A percentile compares a stretch with the other conserved stretches of the same genome.
phyloP scores from a whole-genome alignment of 2,329 filamentous ascomycete genomes.

The Tolypocladium tundrense region DNA sequence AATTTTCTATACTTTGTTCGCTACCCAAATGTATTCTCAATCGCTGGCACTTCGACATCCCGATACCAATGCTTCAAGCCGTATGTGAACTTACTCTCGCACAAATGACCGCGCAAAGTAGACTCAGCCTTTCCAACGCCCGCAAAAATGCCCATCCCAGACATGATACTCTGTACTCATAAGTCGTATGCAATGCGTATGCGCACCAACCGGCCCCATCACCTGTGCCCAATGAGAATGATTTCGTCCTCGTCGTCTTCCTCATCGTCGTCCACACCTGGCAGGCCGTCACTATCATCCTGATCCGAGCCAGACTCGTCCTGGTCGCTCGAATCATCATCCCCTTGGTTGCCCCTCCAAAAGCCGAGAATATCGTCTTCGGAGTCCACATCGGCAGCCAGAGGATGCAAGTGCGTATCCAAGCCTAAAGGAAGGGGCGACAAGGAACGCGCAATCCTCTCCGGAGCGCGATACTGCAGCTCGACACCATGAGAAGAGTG shows the following conservation, averaged over 20 bases:
- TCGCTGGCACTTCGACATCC: background rate
- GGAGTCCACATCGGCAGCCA: slow-evolving; percentile 31
- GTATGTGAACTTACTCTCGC: background rate
- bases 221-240: slow-evolving; percentile 38
- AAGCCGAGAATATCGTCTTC: slow-evolving; percentile 48
- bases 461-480: slow-evolving; percentile 21
- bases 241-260: slow-evolving; percentile 42
- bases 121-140: background rate
- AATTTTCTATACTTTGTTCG: background rate
- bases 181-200: background rate
- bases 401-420: slow-evolving; percentile 14
- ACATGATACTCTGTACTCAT: background rate
- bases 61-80: background rate
- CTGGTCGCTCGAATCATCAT: slow-evolving; percentile 37
- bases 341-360: slow-evolving; percentile 39
- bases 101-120: background rate
- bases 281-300: slow-evolving; percentile 10
- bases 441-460: slow-evolving; percentile 34
- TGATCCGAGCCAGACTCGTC: slow-evolving; percentile 36
- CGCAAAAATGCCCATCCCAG: background rate
- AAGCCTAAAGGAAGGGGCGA: slow-evolving; percentile 24
- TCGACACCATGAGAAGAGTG: slow-evolving; percentile 29
- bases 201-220: slow-evolving; percentile 7
- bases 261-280: slow-evolving; percentile 37
- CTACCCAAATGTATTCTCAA: background rate